Evolutionary conservation across 495 filamentous ascomycete species (phyloP), one percentile per base, ranked within the genome.

Genomic region (Xylaria sp.): DNA sequence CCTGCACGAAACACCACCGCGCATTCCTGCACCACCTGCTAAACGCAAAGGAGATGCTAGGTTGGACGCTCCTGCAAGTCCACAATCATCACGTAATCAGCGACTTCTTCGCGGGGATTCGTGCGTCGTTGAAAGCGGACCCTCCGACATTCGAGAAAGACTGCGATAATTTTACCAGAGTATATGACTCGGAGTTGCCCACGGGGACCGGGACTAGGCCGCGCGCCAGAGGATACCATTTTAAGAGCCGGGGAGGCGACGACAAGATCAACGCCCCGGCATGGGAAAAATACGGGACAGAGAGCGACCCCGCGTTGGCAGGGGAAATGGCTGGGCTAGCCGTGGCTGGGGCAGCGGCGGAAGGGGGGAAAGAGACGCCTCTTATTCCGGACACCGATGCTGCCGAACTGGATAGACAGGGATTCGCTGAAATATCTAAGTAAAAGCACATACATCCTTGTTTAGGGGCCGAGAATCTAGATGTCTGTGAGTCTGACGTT

Each of bases 21-120:
- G 95, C 97, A 1, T 98, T 91, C 80, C 73, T 98, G 41, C 90
- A 93, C 70, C 97, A 99, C 77, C 86, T 99, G 6, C 86, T 99
- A 5, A 79, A 84, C 19, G 93, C 96, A 0, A 95, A 94, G 73
- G 96, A 99, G 79, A 98, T 99, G 97, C 89, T 97, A 3, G 95
- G 89, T 31, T 99, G 96, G 96, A 92, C 93, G 3, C 85, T 99
- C 17, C 82, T 99, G 33, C 95, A 97, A 78, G 85, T 97, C 15
- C 96, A 99, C 81, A 99, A 99, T 77, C 87, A 93, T 74, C 85
- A 90, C 37, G 80, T 92, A 2, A 78, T 97, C 58, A 85, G 89
- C 63, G 52, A 76, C 0, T 98, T 99, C 84, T 97, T 98, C 78
- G 77, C 83, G 0, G 83, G 83, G 0, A 84, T 97, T 6, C 88